A percentile compares a stretch with the other conserved stretches of the same genome.
These are phyloP conservation scores for Torulaspora microellipsoides DNA, from an alignment of 805 yeast species.

Conservation along the genomic window DNA sequence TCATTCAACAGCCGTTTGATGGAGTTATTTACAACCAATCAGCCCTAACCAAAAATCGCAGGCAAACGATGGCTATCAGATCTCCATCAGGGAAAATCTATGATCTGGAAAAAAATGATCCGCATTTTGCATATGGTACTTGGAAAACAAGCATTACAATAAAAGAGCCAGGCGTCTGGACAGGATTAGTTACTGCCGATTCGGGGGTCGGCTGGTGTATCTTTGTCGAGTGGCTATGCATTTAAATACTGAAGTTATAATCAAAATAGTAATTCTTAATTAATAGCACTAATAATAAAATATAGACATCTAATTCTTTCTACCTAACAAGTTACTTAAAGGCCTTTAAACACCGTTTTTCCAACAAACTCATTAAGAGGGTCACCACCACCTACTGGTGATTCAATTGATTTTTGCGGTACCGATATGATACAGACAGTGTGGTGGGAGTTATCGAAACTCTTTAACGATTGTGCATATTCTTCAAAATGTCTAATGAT, in stretches of 20 bases:
- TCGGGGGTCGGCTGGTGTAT: constrained; percentile 78
- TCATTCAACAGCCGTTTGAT: constrained; percentile 58
- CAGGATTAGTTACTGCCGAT: constrained; percentile 75
- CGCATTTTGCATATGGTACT: constrained; percentile 44
- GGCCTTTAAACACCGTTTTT: too few relatives aligned
- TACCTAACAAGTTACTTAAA: too few relatives aligned
- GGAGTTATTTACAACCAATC: constrained; percentile 37
- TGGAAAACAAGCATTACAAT: constrained; percentile 61
- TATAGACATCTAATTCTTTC: not conserved
- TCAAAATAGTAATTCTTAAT: not conserved
- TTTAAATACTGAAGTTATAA: constrained; percentile 14
- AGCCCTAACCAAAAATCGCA: constrained; percentile 30
- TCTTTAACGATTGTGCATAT: too few relatives aligned
- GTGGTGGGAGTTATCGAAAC: too few relatives aligned
- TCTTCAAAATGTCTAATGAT: too few relatives aligned
- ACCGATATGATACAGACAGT: too few relatives aligned
- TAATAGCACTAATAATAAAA: constrained; percentile 1
- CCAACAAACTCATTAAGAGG: too few relatives aligned
- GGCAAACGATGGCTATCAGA: constrained; percentile 62
- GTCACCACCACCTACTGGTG: too few relatives aligned
- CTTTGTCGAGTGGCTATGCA: constrained; percentile 85
- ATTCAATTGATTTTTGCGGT: too few relatives aligned
- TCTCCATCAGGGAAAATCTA: constrained; percentile 80
- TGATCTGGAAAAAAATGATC: constrained; percentile 50
- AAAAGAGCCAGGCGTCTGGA: constrained; percentile 75